Evolutionary conservation across 2,329 filamentous ascomycete genomes (phyloP), one percentile per base, ranked within the genome.

Genomic region (Alternaria alternata): DNA sequence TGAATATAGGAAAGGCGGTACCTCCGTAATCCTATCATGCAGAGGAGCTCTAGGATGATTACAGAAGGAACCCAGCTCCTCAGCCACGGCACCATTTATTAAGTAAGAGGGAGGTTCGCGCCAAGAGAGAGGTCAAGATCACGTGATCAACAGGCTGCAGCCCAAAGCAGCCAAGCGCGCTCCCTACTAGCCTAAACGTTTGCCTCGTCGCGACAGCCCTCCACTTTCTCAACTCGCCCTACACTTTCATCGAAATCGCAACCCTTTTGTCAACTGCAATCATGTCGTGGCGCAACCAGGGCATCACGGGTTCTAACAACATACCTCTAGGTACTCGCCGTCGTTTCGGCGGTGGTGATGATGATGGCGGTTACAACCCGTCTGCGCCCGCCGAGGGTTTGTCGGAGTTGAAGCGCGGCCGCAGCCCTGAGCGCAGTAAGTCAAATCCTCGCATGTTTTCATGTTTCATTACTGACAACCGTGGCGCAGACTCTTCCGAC

Each of bases 241-340:
- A 49, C 46, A 49, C 20, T 20, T 49, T 8, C 46, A 49, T 49
- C 46, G 46, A 42, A 16, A 36, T 38, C 30, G 44, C 49, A 62
- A 57, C 63, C 58, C 69, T 38, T 54, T 56, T 32, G 12, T 54
- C 42, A 58, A 64, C 58, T 56, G 59, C 58, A 66, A 81, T 46
- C 42, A 89, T 89, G 88, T 81, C 87, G 78, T 89, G 87, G 87
- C 85, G 88, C 75, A 86, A 85, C 66, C 85, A 88, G 75, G 95
- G 95, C 71, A 96, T 97, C 78, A 99, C 95, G 20, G 95, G 95
- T 53, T 98, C 96, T 44, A 99, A 99, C 82, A 98, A 97, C 76
- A 96, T 99, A 73, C 95, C 95, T 62, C 84, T 99, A 63, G 95
- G 95, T 53, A 96, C 88, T 71, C 87, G 88, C 68, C 88, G 91